Percentiles rank a stretch among this genome's conserved stretches.
Evolutionary conservation across 1,284 basidiomycete species (phyloP).

Genomic region (Testicularia cyperi): DNA sequence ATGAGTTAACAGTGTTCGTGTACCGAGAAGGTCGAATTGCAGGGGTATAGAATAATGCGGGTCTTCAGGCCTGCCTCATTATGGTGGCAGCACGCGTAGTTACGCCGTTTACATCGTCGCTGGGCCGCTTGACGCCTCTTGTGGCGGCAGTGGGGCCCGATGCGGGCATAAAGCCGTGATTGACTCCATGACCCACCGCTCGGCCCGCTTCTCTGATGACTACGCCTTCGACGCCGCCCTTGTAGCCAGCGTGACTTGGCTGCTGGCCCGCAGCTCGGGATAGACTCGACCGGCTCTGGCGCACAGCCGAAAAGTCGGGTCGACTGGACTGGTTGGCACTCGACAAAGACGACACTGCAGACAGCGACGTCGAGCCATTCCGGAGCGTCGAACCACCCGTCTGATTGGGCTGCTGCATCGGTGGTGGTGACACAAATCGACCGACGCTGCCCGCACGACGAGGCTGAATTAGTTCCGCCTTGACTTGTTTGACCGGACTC

Average conservation of each 20-base stretch:
- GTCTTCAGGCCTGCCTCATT: no score
- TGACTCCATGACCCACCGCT: constrained; percentile 7
- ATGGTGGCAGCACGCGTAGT: no score
- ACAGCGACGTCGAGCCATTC: constrained; percentile 16
- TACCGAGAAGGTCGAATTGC: no score
- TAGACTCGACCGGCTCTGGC: not conserved
- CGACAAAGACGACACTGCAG: constrained; percentile 3
- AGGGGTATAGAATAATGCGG: no score
- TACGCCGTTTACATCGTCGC: not conserved
- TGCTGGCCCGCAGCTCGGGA: not conserved
- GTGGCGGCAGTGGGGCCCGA: not conserved
- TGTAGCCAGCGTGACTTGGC: no score
- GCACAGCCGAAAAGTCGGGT: not conserved
- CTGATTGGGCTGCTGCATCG: not conserved
- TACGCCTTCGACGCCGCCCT: constrained; percentile 1
- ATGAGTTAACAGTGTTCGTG: no score
- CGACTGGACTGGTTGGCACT: not conserved
- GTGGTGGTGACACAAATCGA: constrained; percentile 30
- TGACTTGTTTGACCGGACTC: constrained; percentile 36
- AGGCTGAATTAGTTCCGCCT: constrained; percentile 9
- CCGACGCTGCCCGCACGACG: constrained; percentile 34
- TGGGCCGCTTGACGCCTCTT: constrained; percentile 12
- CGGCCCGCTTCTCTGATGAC: not conserved
- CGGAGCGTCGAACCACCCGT: constrained; percentile 2
- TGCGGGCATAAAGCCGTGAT: constrained; percentile 6